Base-by-base conservation (phyloP, 192 early-diverging fungal genomes). In the Coemansia sp. region DNA sequence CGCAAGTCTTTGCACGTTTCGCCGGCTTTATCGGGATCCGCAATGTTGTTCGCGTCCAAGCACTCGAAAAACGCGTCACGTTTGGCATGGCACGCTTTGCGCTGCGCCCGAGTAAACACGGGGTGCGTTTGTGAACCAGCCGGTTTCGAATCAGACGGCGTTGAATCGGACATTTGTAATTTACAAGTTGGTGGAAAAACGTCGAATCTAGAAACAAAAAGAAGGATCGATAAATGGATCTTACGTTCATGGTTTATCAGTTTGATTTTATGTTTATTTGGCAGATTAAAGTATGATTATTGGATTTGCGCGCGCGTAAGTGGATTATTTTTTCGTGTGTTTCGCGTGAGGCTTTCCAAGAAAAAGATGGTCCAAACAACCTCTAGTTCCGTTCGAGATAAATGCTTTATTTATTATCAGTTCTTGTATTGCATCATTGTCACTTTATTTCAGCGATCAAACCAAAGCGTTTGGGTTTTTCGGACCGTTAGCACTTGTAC, bases 11-110 rank as follows among this genome's bases (percentile, higher is more conserved):
- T 60, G 26, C 83, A 80, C 18, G 59, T 59, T 2, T 73, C 59
- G 18, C 85, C 85, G 4, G 76, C 73, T 18, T 67, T 56, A 1
- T 63, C 74, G 5, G 85, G 79, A 85, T 86, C 74, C 27, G 79
- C 53, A 65, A 96, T 84, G 5, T 78, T 75, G 57, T 85, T 70
- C 16, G 54, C 54, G 66, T 93, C 88, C 16, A 96, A 81, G 65
- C 94, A 96, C 39, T 69, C 74, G 64, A 89, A 92, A 69, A 90
- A 94, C 50, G 72, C 84, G 72, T 96, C 92, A 14, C 92, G 89
- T 43, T 85, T 76, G 14, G 81, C 82, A 86, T 93, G 94, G 82
- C 94, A 96, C 18, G 69, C 62, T 51, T 88, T 83, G 19, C 92
- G 86, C 63, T 88, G 84, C 26, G 60, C 50, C 39, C 89, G 78